Conservation (phyloP, 2,329 filamentous ascomycete genomes). For the Colletotrichum sp. region DNA sequence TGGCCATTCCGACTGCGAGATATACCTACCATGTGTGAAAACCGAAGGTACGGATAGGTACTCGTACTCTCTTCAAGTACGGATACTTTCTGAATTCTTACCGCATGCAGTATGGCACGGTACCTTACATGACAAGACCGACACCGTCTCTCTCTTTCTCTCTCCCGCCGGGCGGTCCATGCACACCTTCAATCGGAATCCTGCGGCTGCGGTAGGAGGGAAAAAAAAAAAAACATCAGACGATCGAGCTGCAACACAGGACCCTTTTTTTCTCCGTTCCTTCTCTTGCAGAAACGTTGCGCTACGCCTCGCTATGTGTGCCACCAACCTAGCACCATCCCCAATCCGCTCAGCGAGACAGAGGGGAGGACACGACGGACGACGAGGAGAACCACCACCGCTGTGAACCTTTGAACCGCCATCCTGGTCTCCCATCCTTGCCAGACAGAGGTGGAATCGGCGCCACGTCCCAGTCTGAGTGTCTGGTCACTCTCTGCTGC, state of each 20-base stretch:
- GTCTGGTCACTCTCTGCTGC: not conserved
- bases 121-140: not conserved
- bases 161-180: not conserved
- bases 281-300: not conserved
- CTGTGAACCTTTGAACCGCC: not conserved
- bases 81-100: not conserved
- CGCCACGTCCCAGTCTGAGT: not conserved
- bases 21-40: not conserved
- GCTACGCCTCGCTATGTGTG: not conserved
- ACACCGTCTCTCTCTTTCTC: not conserved
- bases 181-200: not conserved
- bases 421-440: not conserved
- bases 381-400: not conserved
- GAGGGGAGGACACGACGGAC: not conserved
- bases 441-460: not conserved
- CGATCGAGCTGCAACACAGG: constrained; percentile 8
- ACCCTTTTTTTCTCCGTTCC: not conserved
- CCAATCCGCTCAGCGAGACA: not conserved
- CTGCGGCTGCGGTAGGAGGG: constrained; percentile 1
- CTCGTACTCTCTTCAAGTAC: not conserved
- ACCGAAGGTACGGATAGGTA: no score
- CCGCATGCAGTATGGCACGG: not conserved
- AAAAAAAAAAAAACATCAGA: constrained; percentile 8
- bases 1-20: not conserved
- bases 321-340: not conserved